phyloP scores from a whole-genome alignment of 1,284 basidiomycete species.

The Meira miltonrushii region DNA sequence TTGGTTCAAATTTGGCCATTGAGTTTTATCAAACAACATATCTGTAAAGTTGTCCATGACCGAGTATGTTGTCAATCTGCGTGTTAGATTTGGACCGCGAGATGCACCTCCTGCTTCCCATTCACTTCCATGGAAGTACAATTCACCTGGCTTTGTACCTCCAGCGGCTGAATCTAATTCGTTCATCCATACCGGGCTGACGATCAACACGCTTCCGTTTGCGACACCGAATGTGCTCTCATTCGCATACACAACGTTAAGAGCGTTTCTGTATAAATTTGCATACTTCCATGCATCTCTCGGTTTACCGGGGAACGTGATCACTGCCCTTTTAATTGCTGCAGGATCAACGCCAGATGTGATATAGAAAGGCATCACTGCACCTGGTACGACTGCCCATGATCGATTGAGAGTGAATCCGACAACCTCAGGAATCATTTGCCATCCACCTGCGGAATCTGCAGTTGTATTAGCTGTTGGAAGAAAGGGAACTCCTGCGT shows the following conservation, averaged over 20 bases:
- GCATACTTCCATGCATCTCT: conserved; percentile 48
- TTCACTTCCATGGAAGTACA: conserved; percentile 32
- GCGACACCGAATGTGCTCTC: conserved; percentile 12
- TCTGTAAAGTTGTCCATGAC: conserved; percentile 39
- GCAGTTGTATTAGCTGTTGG: conserved; percentile 16
- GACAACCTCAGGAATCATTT: conserved; percentile 21
- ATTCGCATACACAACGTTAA: conserved; percentile 25
- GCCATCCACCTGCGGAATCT: conserved; percentile 20
- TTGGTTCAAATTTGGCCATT: conserved; percentile 41
- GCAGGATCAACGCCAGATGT: conserved; percentile 25
- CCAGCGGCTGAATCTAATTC: conserved; percentile 32
- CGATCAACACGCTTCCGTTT: conserved; percentile 27
- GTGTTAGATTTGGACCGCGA: conserved; percentile 19
- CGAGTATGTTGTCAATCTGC: conserved; percentile 27
- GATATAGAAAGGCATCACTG: conserved; percentile 37
- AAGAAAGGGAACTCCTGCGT: conserved; percentile 24
- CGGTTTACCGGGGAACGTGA: conserved; percentile 41
- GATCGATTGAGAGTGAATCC: conserved; percentile 39
- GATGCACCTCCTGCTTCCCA: conserved; percentile 43
- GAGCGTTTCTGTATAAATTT: conserved; percentile 35
- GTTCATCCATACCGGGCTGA: conserved; percentile 35
- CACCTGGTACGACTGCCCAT: conserved; percentile 18
- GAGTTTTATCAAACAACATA: conserved; percentile 29
- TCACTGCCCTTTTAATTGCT: conserved; percentile 36
- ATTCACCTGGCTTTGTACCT: conserved; percentile 20